A percentile compares a stretch with the other conserved stretches of the same genome.
These are phyloP conservation scores for Colletotrichum tamarilloi DNA, from an alignment of 2,329 filamentous ascomycete genomes.

Conservation along the genomic window DNA sequence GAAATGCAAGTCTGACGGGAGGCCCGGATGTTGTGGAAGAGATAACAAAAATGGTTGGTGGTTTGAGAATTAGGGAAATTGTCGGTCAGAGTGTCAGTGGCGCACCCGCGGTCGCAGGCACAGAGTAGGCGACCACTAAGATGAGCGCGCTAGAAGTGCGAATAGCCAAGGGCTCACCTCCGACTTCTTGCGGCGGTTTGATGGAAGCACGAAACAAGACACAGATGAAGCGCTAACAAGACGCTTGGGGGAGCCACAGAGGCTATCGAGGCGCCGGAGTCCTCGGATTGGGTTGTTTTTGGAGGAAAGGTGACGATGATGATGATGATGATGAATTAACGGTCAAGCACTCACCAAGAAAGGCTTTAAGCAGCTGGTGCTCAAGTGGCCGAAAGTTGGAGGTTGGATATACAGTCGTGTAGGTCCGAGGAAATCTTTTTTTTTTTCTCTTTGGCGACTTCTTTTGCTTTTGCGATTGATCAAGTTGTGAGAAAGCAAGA, in stretches of 20 bases:
- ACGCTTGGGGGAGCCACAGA: constrained; percentile 23
- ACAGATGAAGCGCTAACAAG: constrained; percentile 19
- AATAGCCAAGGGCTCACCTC: constrained; percentile 5
- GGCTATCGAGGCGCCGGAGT: constrained; percentile 18
- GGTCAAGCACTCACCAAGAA: constrained; percentile 26
- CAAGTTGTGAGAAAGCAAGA: neutral
- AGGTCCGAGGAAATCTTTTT: neutral
- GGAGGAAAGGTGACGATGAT: neutral
- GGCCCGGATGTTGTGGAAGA: constrained; percentile 30
- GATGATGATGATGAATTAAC: constrained; percentile 22
- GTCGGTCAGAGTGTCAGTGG: constrained; percentile 35
- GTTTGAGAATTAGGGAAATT: constrained; percentile 27
- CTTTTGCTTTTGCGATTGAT: neutral
- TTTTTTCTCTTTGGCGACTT: neutral
- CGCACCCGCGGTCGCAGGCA: constrained; percentile 26
- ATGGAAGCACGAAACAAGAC: constrained; percentile 22
- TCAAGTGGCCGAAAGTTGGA: constrained; percentile 5
- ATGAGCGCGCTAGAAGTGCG: constrained; percentile 17
- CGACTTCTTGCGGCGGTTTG: constrained; percentile 13
- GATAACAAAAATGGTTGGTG: constrained; percentile 18
- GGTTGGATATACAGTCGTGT: neutral
- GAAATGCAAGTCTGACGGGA: neutral
- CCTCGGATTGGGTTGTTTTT: constrained; percentile 27
- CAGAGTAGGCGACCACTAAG: constrained; percentile 26
- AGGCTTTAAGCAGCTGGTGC: constrained; percentile 3